Evolutionary conservation across 345 rosid species (phyloP), one percentile per base, ranked within the genome.

Genomic region (Salix viminalis): DNA sequence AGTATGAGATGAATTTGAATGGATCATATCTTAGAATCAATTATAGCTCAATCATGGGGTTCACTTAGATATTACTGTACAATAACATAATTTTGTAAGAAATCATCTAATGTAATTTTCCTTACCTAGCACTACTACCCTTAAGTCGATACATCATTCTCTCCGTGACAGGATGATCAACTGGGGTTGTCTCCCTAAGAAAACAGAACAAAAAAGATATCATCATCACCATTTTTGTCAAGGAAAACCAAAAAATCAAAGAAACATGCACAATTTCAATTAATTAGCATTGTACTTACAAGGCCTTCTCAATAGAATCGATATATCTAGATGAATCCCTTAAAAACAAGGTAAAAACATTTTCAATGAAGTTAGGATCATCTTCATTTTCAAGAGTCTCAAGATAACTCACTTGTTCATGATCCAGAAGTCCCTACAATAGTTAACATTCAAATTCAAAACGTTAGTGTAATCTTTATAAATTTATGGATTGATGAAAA

Each of bases 361-460:
- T 26, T 39, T 68, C 52, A 23, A 68, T 46, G 42, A 68, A 68
- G 42, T 68, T 52, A 39, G 71, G 71, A 68, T 68, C 24, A 68
- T 68, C 71, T 15, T 68, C 48, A 21, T 19, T 12, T 68, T 68
- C 71, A 41, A 68, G 71, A n/a, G 23, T 39, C 71, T 68, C 71
- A 0, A 68, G 18, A 13, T 39, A 24, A 39, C 21, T 48, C 54
- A 41, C 48, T 12, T 36, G 42, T 5, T 23, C 15, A 0, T 68
- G 7, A 26, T 68, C 71, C 48, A 68, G 19, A 41, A 68, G 5
- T 68, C 71, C 42, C 71, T 68, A 28, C 2, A 39, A 68, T 4
- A 68, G 41, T 0, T 5, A 64, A 64, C 66, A 61, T 21, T 14
- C 4, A 34, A 34, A 18, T 2, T 56, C 0, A 21, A 16, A 56